Base-by-base conservation (phyloP, 257 asterid species). In the Echium plantagineum region DNA sequence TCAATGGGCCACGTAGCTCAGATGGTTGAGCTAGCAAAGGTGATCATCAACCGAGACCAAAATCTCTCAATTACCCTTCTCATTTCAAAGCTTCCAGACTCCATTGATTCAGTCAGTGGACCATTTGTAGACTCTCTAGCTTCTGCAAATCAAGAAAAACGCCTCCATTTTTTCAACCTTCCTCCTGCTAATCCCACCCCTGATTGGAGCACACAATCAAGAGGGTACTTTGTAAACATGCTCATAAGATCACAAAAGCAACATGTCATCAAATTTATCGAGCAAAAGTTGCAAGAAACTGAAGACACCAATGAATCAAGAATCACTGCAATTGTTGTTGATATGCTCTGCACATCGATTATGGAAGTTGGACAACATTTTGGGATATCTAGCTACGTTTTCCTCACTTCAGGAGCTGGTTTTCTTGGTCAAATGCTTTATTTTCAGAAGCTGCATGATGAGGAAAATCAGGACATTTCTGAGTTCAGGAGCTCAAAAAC, bases 1-100 rank as follows among this genome's bases (percentile, higher is more conserved):
- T 76, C 77, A 22, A 81, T 86, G 94, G 90, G 94, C 53, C 90
- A 84, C 63, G 78, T 76, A 6, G 69, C 69, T 2, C 94, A 80
- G 18, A 69, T 83, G 57, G 73, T 82, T 3, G 84, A 82, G 70
- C 68, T 85, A 10, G 90, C 85, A 6, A 82, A 80, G 22, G 80
- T 80, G 63, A 55, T 85, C 46, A 12, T 71, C 66, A 52, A 58
- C 17, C 73, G 72, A 31, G 75, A 59, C 21, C 17, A 52, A 31
- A 68, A 57, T 21, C 67, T 81, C 46, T 78, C 81, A 1, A 64
- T 73, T 57, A 80, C 85, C 6, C 74, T 85, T 17, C 75, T 85
- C 9, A 53, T 78, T 6, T 74, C 78, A 73, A 80, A 70, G 71
- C 76, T 85, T 31, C 84, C 89, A 0, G 76, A 74, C 21, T 74